These are phyloP conservation scores for Plectosphaerella cucumerina DNA, from an alignment of 2,329 filamentous ascomycete species.

Conservation along the genomic window DNA sequence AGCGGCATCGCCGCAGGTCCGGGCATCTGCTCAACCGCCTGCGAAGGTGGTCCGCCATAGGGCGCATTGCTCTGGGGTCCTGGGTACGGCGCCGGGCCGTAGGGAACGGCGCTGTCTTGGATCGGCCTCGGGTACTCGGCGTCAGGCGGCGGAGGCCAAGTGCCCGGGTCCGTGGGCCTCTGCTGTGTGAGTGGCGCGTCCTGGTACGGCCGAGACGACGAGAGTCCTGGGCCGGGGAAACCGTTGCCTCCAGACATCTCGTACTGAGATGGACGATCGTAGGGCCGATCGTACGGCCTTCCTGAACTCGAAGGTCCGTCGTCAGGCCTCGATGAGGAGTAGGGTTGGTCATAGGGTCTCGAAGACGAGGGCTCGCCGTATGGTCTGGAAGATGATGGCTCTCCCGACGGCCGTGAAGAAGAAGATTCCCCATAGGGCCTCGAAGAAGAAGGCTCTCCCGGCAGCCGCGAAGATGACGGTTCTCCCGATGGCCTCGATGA, in stretches of 20 bases:
- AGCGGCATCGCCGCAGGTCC: constrained; percentile 1
- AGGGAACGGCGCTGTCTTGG: not conserved
- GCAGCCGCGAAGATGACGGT: no score
- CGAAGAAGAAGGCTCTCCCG: not conserved
- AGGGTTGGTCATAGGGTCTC: not conserved
- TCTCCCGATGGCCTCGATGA: no score
- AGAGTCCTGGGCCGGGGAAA: not conserved
- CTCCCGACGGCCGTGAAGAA: no score
- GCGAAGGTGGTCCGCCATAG: not conserved
- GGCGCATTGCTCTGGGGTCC: not conserved
- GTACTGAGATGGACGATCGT: not conserved
- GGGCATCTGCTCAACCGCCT: constrained; percentile 1
- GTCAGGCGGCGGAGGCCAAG: not conserved
- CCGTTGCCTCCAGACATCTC: not conserved
- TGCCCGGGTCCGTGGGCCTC: not conserved
- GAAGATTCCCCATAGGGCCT: no score
- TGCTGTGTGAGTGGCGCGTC: not conserved
- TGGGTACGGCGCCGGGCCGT: not conserved
- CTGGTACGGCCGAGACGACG: not conserved
- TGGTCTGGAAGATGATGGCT: no score
- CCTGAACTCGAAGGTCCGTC: not conserved
- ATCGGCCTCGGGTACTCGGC: not conserved
- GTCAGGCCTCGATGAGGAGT: no score
- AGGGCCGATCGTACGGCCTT: not conserved
- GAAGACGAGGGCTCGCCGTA: not conserved